phyloP scores from a whole-genome alignment of 441 rosid species.

The Jatropha podagrica region DNA sequence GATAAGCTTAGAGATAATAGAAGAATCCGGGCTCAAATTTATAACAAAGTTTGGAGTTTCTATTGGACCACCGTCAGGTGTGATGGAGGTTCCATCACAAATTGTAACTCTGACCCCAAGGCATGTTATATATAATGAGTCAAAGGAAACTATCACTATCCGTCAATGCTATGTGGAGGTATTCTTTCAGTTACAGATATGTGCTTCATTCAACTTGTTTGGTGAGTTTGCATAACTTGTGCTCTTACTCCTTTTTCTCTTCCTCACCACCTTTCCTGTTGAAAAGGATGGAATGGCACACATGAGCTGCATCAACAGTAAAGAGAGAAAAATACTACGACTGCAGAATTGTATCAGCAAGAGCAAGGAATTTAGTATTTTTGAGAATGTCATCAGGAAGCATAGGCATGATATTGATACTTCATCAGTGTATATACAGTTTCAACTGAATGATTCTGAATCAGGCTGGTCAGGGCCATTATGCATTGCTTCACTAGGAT shows the following conservation, averaged over 20 bases:
- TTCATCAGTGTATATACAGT: slow-evolving; percentile 60
- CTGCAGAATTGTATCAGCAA: slow-evolving; percentile 54
- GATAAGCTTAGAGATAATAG: slow-evolving; percentile 60
- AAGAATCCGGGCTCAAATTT: slow-evolving; percentile 54
- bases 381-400: slow-evolving; percentile 82
- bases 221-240: slow-evolving; percentile 18
- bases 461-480: slow-evolving; percentile 93
- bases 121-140: slow-evolving; percentile 68
- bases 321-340: slow-evolving; percentile 52
- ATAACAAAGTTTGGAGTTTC: slow-evolving; percentile 79
- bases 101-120: slow-evolving; percentile 72
- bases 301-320: slow-evolving; percentile 46
- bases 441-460: slow-evolving; percentile 57
- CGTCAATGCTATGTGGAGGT: slow-evolving; percentile 92
- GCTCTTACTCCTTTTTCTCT: slow-evolving; percentile 24
- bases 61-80: slow-evolving; percentile 56
- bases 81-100: slow-evolving; percentile 58
- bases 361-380: slow-evolving; percentile 64
- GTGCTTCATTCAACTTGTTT: slow-evolving; percentile 10
- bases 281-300: slow-evolving; percentile 71
- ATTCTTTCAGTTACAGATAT: slow-evolving; percentile 27
- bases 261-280: slow-evolving; percentile 17
- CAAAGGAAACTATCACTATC: slow-evolving; percentile 62
- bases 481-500: slow-evolving; percentile 85
- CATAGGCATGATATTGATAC: slow-evolving; percentile 65